Percentiles rank a stretch among this genome's conserved stretches.
These are phyloP conservation scores for Handroanthus guayacan DNA, from an alignment of 257 asterid genomes.

Conservation along the genomic window DNA sequence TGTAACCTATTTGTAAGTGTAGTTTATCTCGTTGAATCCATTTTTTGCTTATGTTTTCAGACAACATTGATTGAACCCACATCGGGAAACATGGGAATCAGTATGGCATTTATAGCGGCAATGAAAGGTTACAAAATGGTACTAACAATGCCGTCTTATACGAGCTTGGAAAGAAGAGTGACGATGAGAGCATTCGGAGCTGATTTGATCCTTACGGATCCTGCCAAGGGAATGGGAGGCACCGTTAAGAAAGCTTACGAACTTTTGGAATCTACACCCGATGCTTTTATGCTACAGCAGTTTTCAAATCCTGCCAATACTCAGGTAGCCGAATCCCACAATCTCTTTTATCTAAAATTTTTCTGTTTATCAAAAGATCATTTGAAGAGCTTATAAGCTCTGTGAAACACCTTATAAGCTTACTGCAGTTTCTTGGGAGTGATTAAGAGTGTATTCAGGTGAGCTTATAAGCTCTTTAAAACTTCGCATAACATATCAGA, in stretches of 20 bases:
- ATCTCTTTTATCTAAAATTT: not conserved
- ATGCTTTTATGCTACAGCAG: constrained; percentile 96
- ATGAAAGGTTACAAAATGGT: constrained; percentile 98
- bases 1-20: no score
- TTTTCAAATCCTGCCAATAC: constrained; percentile 93
- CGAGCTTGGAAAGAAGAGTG: constrained; percentile 95
- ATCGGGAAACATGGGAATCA: constrained; percentile 98
- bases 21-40: not conserved
- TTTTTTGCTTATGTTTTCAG: constrained; percentile 39
- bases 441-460: no score
- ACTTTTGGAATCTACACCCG: constrained; percentile 74
- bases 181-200: constrained; percentile 97
- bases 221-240: constrained; percentile 96
- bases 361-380: not conserved
- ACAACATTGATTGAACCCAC: constrained; percentile 96
- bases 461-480: no score
- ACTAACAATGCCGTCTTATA: constrained; percentile 97
- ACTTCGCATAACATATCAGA: no score
- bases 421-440: no score
- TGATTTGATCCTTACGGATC: constrained; percentile 86
- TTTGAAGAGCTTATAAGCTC: no score
- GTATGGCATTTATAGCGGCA: constrained; percentile 98
- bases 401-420: no score
- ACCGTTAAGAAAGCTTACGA: constrained; percentile 88
- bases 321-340: constrained; percentile 46